Evolutionary conservation across 768 basidiomycete species (phyloP).

Genomic region (Naganishia kalamii): DNA sequence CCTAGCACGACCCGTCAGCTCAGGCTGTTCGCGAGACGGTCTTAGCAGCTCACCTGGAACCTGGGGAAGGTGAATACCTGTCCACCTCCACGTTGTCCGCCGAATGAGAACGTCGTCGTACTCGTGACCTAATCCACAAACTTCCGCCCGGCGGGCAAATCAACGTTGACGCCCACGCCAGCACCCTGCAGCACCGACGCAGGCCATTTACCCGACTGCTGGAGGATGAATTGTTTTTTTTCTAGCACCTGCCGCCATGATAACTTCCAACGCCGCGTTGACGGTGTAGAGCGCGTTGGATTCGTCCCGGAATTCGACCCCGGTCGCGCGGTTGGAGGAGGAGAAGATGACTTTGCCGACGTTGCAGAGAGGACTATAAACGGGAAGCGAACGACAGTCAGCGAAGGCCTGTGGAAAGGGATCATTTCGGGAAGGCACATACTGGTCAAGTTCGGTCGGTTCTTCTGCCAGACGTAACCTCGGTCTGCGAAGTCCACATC

Average conservation of each 20-base stretch:
- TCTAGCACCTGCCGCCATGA: slow-evolving; percentile 39
- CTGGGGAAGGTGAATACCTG: slow-evolving; percentile 30
- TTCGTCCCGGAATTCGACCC: slow-evolving; percentile 34
- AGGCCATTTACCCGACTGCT: slow-evolving; percentile 40
- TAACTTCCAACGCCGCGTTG: slow-evolving; percentile 37
- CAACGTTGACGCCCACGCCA: slow-evolving; percentile 30
- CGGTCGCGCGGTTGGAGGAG: slow-evolving; percentile 28
- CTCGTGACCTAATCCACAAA: slow-evolving; percentile 40
- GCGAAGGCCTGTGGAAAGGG: no score
- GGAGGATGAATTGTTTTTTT: slow-evolving; percentile 37
- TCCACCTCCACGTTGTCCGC: slow-evolving; percentile 25
- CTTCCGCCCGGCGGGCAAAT: slow-evolving; percentile 38
- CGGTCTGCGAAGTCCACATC: slow-evolving; percentile 26
- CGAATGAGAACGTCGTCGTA: slow-evolving; percentile 29
- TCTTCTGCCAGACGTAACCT: slow-evolving; percentile 33
- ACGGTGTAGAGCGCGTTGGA: slow-evolving; percentile 29
- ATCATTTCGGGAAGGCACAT: neutral
- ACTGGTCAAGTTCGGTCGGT: slow-evolving; percentile 33
- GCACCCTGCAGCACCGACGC: slow-evolving; percentile 27
- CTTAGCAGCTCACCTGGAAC: slow-evolving; percentile 21
- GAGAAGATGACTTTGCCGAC: slow-evolving; percentile 34
- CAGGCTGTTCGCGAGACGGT: neutral
- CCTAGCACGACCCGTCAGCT: slow-evolving; percentile 4
- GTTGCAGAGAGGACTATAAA: slow-evolving; percentile 29
- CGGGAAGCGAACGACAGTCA: neutral